Base-by-base conservation (phyloP, 1,139 yeast species). In the Petasospora rhodanensis region DNA sequence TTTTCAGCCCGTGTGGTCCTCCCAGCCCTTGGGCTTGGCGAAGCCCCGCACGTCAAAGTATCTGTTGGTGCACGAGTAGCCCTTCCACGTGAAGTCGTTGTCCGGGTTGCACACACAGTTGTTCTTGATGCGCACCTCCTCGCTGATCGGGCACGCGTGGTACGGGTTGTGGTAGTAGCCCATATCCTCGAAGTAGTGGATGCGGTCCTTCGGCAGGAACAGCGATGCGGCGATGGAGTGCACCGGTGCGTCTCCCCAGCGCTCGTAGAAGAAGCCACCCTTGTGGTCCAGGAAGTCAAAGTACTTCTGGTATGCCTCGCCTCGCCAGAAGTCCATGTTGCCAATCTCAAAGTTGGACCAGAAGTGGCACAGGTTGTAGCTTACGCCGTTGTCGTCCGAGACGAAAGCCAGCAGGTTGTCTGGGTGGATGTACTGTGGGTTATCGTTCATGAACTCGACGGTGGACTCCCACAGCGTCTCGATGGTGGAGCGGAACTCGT, bases 121-220 rank as follows among this genome's bases (percentile, higher is more conserved):
- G 56, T 76, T 72, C 22, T 55, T 55, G 23, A 46, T 34, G 56
- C 87, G 72, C 24, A 73, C 57, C 18, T 61, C 66, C 26, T 68
- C 70, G 52, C 81, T 80, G 38, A 76, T 64, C 21, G 96, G 96
- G 67, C 96, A 87, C 58, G 79, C 76, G 46, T 71, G 70, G 70
- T 83, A 85, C 7, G 95, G 95, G 26, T 70, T 77, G 57, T 86
- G 96, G 61, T 59, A 79, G 62, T 86, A 86, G 4, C 95, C 95
- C 21, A 86, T 73, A 49, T 84, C 86, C 36, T 74, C 82, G 55
- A 86, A 86, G 64, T 73, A 84, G 56, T 85, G 94, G 32, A 86
- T 64, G 51, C 81, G 71, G 39, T 70, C 69, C 47, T 70, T 73
- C 41, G 79, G 73, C 44, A 84, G 59, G 55, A 86, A 70, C 38